Percentiles rank a stretch among this genome's conserved stretches.
Conservation (phyloP, 768 basidiomycete genomes). For the Hydnum rufescens region DNA sequence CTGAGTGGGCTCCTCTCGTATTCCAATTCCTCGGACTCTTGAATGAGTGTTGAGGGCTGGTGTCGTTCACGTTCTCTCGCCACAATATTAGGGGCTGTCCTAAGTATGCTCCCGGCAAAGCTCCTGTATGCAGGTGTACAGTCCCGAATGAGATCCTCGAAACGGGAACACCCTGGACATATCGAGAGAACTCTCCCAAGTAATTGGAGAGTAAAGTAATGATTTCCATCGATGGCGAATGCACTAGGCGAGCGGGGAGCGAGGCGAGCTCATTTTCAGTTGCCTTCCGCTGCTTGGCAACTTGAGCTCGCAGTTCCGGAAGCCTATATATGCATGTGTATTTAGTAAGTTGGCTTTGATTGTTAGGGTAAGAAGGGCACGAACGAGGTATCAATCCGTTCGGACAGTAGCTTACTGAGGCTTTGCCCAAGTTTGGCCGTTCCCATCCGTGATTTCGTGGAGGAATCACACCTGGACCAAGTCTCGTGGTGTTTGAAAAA, state of each 20-base stretch:
- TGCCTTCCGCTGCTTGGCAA: conserved; percentile 1
- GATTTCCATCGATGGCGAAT: conserved; percentile 7
- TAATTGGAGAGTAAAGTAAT: no score
- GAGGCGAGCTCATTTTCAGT: not conserved
- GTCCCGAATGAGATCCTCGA: no score
- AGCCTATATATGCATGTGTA: no score
- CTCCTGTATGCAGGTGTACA: no score
- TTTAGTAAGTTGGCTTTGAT: no score
- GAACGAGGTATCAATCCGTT: conserved; percentile 34
- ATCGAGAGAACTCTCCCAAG: no score
- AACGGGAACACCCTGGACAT: no score
- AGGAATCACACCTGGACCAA: conserved; percentile 33
- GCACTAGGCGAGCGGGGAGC: conserved; percentile 3
- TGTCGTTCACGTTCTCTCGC: no score
- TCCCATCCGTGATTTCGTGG: conserved; percentile 9
- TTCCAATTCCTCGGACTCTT: not conserved
- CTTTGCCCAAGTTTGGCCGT: conserved; percentile 9
- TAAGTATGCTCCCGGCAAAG: no score
- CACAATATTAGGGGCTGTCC: no score
- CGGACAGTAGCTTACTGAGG: conserved; percentile 32
- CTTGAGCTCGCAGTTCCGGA: conserved; percentile 7
- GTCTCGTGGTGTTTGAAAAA: conserved; percentile 25
- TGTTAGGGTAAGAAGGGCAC: conserved; percentile 7
- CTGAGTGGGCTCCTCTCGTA: not conserved
- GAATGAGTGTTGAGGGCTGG: not conserved